Conservation (phyloP, 164 flowering plant genomes). For the Akebia trifoliata region DNA sequence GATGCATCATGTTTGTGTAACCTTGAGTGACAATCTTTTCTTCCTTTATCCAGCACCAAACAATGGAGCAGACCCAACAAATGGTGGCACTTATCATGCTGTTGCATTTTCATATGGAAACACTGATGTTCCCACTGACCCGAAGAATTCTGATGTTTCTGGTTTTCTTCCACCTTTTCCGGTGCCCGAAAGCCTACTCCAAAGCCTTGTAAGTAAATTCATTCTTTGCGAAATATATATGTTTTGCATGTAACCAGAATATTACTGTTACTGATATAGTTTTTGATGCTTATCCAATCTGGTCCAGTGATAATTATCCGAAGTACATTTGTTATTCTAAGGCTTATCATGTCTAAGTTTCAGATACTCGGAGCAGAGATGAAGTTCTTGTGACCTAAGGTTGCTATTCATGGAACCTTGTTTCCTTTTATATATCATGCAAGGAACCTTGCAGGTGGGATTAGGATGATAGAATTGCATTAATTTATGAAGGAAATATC, state of each 20-base stretch:
- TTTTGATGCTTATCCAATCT: slow-evolving; percentile 32
- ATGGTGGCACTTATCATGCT: slow-evolving; percentile 39
- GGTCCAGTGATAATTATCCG: slow-evolving; percentile 39
- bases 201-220: slow-evolving; percentile 56
- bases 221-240: neutral
- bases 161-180: slow-evolving; percentile 73
- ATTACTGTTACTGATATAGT: slow-evolving; percentile 17
- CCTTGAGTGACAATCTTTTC: slow-evolving; percentile 12
- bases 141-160: slow-evolving; percentile 33
- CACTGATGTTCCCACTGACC: slow-evolving; percentile 32
- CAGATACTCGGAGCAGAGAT: slow-evolving; percentile 92
- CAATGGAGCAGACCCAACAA: slow-evolving; percentile 22
- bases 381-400: slow-evolving; percentile 60
- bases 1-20: neutral
- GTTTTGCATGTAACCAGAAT: slow-evolving; percentile 13
- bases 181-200: slow-evolving; percentile 66
- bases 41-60: slow-evolving; percentile 35
- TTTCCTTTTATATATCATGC: slow-evolving; percentile 67
- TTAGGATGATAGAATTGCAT: slow-evolving; percentile 54
- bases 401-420: slow-evolving; percentile 69
- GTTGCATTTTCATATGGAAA: slow-evolving; percentile 79
- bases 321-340: slow-evolving; percentile 65
- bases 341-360: slow-evolving; percentile 95
- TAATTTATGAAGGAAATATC: slow-evolving; percentile 24
- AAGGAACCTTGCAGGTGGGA: slow-evolving; percentile 91